phyloP scores from a whole-genome alignment of 78 protist genomes.

The Diacronema lutheri region DNA sequence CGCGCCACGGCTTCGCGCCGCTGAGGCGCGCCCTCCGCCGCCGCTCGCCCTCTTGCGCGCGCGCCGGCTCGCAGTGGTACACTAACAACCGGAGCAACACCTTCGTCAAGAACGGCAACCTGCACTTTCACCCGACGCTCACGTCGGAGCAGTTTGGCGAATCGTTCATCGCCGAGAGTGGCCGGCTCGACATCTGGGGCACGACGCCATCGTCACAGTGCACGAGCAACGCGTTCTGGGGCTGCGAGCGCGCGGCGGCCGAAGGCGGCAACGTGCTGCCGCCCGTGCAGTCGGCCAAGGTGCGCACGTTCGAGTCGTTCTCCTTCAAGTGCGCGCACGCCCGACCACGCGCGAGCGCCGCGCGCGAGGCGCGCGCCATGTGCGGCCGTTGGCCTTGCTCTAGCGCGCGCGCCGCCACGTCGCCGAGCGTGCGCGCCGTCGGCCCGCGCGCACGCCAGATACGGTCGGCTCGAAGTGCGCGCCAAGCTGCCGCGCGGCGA shows the following conservation, averaged over 20 bases:
- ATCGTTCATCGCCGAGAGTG: background rate
- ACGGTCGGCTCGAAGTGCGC: background rate
- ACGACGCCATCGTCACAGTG: background rate
- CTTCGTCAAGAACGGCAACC: background rate
- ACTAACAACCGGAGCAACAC: constrained; percentile 17
- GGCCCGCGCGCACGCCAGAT: background rate
- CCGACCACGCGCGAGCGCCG: too few relatives aligned
- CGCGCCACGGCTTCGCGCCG: too few relatives aligned
- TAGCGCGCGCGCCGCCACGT: too few relatives aligned
- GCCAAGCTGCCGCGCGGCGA: constrained; percentile 47
- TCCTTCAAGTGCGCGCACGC: background rate
- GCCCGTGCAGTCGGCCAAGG: background rate
- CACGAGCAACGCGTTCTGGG: background rate
- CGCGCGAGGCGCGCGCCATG: too few relatives aligned
- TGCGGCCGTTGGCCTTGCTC: too few relatives aligned
- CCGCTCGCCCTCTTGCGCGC: too few relatives aligned
- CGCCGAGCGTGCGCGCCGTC: too few relatives aligned
- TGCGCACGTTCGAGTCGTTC: constrained; percentile 11
- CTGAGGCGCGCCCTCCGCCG: too few relatives aligned
- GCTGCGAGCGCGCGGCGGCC: background rate
- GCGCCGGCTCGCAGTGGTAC: constrained; percentile 7
- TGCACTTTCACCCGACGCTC: background rate
- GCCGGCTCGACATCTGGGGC: background rate
- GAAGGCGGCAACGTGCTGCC: background rate
- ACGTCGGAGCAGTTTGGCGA: background rate